Evolutionary conservation across 805 yeast species (phyloP).

Genomic region (Yarrowia hollandica): DNA sequence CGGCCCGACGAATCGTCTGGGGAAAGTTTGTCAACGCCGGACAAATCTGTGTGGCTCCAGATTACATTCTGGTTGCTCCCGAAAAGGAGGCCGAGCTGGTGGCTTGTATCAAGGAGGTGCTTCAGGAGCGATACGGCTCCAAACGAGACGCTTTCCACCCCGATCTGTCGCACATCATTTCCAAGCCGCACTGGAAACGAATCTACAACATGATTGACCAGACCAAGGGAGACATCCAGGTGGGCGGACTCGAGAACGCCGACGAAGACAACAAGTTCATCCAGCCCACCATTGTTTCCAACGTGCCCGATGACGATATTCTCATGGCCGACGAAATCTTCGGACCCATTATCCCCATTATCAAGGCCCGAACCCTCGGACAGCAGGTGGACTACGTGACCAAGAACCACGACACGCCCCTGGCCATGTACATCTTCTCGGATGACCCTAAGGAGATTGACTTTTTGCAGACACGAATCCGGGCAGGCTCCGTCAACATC

Average conservation of each 20-base stretch:
- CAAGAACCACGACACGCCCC: conserved; percentile 64
- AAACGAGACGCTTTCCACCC: conserved; percentile 6
- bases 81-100: conserved; percentile 55
- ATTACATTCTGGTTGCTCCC: conserved; percentile 69
- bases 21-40: conserved; percentile 86
- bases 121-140: conserved; percentile 46
- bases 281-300: conserved; percentile 67
- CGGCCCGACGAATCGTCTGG: conserved; percentile 71
- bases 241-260: conserved; percentile 34
- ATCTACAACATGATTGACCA: conserved; percentile 46
- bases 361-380: conserved; percentile 47
- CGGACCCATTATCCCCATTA: conserved; percentile 79
- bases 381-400: conserved; percentile 43
- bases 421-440: conserved; percentile 71
- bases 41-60: conserved; percentile 89
- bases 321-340: conserved; percentile 75
- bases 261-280: conserved; percentile 49
- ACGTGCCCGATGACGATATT: conserved; percentile 64
- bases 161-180: conserved; percentile 62
- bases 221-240: conserved; percentile 32
- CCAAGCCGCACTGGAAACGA: conserved; percentile 53
- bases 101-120: conserved; percentile 44
- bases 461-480: conserved; percentile 51
- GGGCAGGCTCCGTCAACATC: conserved; percentile 70
- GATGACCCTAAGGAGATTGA: conserved; percentile 49